Percentiles rank a stretch among this genome's conserved stretches.
These are phyloP conservation scores for Torulaspora quercuum DNA, from an alignment of 805 yeast species.

Conservation along the genomic window DNA sequence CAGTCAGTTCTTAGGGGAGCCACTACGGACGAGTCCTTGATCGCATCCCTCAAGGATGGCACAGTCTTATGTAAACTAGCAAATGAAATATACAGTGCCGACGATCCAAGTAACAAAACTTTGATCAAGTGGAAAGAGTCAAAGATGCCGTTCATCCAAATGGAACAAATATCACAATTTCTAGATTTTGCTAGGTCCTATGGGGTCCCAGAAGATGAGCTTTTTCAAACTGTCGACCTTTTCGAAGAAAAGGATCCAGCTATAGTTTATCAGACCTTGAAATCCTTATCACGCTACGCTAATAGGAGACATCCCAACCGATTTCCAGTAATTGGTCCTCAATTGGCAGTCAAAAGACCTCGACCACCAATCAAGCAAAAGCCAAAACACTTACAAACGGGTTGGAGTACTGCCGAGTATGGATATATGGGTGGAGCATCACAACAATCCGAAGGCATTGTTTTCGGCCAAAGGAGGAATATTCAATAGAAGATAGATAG, in stretches of 20 bases:
- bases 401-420: slow-evolving; percentile 58
- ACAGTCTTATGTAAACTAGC: slow-evolving; percentile 45
- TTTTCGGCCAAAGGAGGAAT: slow-evolving; percentile 51
- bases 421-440: slow-evolving; percentile 59
- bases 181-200: slow-evolving; percentile 55
- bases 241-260: slow-evolving; percentile 74
- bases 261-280: slow-evolving; percentile 68
- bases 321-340: slow-evolving; percentile 56
- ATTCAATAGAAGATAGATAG: slow-evolving; percentile 28
- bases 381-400: slow-evolving; percentile 45
- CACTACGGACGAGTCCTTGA: slow-evolving; percentile 43
- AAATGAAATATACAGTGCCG: slow-evolving; percentile 39
- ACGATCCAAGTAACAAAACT: slow-evolving; percentile 28
- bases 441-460: slow-evolving; percentile 51
- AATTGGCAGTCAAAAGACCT: slow-evolving; percentile 45
- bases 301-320: slow-evolving; percentile 49
- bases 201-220: slow-evolving; percentile 77
- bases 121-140: slow-evolving; percentile 53
- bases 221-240: slow-evolving; percentile 74
- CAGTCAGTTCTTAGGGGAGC: slow-evolving; percentile 35
- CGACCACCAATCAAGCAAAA: slow-evolving; percentile 53
- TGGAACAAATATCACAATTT: slow-evolving; percentile 82
- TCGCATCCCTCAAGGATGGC: slow-evolving; percentile 62
- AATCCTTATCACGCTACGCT: slow-evolving; percentile 69
- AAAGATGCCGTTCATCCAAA: slow-evolving; percentile 68